Conservation (phyloP, 2,329 filamentous ascomycete species). For the Talaromyces sp. region DNA sequence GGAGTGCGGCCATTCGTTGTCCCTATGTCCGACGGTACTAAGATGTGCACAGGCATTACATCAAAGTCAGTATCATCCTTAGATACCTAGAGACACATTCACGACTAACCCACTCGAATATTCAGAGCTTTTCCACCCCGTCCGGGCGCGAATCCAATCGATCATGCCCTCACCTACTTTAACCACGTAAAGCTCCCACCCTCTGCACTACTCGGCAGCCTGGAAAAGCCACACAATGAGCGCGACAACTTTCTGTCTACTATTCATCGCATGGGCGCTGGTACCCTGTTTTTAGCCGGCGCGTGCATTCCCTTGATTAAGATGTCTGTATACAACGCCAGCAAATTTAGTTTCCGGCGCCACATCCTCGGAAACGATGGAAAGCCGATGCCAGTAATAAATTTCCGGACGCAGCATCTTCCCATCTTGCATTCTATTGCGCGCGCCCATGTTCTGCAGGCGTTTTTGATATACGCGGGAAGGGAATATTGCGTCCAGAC, state of each 20-base stretch:
- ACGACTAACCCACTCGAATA: neutral
- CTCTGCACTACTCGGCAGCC: constrained; percentile 22
- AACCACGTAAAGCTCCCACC: constrained; percentile 22
- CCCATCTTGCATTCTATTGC: constrained; percentile 6
- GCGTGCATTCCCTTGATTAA: neutral
- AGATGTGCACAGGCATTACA: constrained; percentile 23
- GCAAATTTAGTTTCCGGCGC: constrained; percentile 1
- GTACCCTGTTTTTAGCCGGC: neutral
- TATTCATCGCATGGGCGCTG: neutral
- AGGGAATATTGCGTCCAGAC: neutral
- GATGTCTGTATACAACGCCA: neutral
- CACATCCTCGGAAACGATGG: neutral
- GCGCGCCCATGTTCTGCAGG: neutral
- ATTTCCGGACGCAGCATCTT: constrained; percentile 1
- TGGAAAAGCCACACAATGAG: constrained; percentile 18
- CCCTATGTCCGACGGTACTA: constrained; percentile 21
- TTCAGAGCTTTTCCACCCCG: neutral
- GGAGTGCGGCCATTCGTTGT: constrained; percentile 25
- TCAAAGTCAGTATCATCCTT: constrained; percentile 9
- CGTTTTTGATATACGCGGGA: neutral
- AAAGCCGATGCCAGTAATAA: neutral
- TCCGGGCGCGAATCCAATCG: constrained; percentile 13
- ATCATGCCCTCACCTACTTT: constrained; percentile 25
- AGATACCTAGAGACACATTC: neutral
- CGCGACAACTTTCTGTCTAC: neutral